Base-by-base conservation (phyloP, 139 green algal species). In the Closterium sp. region DNA sequence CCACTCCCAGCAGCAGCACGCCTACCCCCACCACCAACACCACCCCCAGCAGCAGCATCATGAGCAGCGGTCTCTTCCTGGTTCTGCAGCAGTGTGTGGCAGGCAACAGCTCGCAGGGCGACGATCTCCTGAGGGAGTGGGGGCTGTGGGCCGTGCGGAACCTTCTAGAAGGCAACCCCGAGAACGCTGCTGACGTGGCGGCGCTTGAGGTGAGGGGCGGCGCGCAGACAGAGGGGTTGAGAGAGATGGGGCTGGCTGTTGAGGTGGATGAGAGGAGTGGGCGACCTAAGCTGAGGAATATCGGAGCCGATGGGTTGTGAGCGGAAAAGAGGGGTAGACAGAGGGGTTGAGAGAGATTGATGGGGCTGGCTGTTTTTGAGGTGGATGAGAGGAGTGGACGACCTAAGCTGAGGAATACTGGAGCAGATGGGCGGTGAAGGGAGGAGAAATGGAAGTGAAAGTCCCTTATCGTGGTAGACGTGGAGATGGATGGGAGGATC, bases 91-190 rank as follows among this genome's bases (percentile, higher is more conserved):
- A 95, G 50, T 95, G 92, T 42, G 91, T 94, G 34, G 32, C 89
- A n/a, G 95, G 95, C 50, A 92, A 94, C 62, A 79, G 62, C 62
- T 6, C 17, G 11, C 62, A 27, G 1, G 85, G 9, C 24, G 95
- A 79, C 13, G 62, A 79, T 24, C 62, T 79, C 62, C 62, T 79
- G 13, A 79, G 62, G 19, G 62, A 79, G 17, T 99, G 97, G 97
- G 97, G 95, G 62, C 95, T 99, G 85, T 99, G 96, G 97, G 97
- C 92, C 0, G 92, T 99, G 89, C 96, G 97, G 31, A 99, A 99
- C 93, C 90, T 99, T 91, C 97, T 97, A 92, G 96, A 97, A 73
- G 97, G 92, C 70, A 96, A 91, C 87, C 94, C 94, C 34, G 95
- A 88, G 32, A 96, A 96, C 85, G 30, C 50, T 88, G 28, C 29